Percentiles rank a stretch among this genome's conserved stretches.
phyloP scores from a whole-genome alignment of 352 stramenopile species.

The Aphanomyces invadans region DNA sequence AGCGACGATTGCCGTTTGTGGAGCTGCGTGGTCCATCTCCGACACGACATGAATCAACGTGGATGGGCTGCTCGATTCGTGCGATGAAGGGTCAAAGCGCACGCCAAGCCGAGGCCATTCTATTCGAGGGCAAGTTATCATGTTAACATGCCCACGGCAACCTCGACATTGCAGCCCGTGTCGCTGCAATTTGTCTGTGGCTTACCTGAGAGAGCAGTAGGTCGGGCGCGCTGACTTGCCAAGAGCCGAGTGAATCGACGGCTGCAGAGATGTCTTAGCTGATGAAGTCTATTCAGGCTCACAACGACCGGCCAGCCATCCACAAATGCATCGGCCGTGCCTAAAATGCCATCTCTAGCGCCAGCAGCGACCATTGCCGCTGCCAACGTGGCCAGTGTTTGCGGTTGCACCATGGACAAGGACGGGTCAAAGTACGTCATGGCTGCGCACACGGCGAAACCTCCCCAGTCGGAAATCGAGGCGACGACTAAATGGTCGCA shows the following conservation, averaged over 20 bases:
- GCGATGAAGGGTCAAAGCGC: neutral
- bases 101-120: neutral
- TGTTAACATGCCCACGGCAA: neutral
- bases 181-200: too few species aligned
- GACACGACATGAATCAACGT: neutral
- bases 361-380: neutral
- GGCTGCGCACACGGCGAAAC: neutral
- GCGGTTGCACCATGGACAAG: neutral
- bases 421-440: neutral
- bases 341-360: slow-evolving; percentile 1
- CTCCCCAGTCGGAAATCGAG: slow-evolving; percentile 8
- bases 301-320: neutral
- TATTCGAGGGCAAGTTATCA: too few species aligned
- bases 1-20: neutral
- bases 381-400: neutral
- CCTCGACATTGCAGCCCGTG: too few species aligned
- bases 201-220: neutral
- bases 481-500: slow-evolving; percentile 5
- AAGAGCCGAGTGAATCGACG: neutral
- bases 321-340: neutral
- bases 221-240: neutral
- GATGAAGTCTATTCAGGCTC: slow-evolving; percentile 11
- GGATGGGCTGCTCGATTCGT: neutral
- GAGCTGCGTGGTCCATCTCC: neutral
- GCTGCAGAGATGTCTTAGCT: neutral